Evolutionary conservation across 352 stramenopile genomes (phyloP).

Genomic region (Pythium phragmitis): DNA sequence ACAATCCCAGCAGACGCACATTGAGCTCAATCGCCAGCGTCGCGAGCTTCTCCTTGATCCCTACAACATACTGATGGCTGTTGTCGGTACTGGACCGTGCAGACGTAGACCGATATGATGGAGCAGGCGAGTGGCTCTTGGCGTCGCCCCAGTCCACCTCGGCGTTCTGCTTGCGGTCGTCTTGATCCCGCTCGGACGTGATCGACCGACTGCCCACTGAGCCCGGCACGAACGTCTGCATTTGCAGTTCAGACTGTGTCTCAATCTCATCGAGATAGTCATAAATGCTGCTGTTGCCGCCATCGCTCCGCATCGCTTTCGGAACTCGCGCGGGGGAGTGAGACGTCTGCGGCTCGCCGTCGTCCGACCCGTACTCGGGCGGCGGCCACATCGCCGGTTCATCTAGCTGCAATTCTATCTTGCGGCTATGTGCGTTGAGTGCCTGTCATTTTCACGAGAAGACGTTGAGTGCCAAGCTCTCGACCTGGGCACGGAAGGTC

Average conservation of each 20-base stretch:
- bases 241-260: conserved; percentile 52
- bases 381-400: conserved; percentile 36
- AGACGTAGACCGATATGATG: conserved; percentile 36
- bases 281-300: conserved; percentile 55
- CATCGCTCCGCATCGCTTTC: background rate
- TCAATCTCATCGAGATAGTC: conserved; percentile 79
- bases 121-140: conserved; percentile 25
- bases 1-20: conserved; percentile 28
- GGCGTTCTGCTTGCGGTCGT: conserved; percentile 15
- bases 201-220: conserved; percentile 18
- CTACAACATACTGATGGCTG: conserved; percentile 61
- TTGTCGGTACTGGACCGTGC: conserved; percentile 29
- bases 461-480: background rate
- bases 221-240: conserved; percentile 31
- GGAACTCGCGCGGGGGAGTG: conserved; percentile 28
- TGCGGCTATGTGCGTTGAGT: conserved; percentile 12
- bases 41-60: conserved; percentile 80
- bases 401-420: conserved; percentile 45
- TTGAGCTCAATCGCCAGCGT: conserved; percentile 78
- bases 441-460: background rate
- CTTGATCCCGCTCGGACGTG: conserved; percentile 10
- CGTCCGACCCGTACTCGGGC: conserved; percentile 36
- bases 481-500: no score
- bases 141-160: conserved; percentile 43
- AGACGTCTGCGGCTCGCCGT: conserved; percentile 30